Conservation (phyloP, 2,329 filamentous ascomycete genomes). For the Aspergillus piperis region DNA sequence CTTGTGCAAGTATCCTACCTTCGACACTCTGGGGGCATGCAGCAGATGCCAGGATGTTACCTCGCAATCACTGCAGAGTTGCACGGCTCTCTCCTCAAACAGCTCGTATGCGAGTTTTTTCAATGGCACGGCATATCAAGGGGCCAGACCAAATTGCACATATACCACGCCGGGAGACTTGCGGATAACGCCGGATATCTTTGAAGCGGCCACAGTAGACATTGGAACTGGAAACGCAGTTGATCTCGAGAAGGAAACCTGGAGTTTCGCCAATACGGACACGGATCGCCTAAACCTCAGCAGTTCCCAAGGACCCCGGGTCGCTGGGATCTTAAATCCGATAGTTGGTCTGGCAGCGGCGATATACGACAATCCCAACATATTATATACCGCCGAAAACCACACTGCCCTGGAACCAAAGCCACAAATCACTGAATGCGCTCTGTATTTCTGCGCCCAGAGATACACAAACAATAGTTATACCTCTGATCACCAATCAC, state of each 20-base stretch:
- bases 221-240: not conserved
- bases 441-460: not conserved
- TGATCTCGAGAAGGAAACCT: not conserved
- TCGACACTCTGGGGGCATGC: constrained; percentile 21
- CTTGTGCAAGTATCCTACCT: constrained; percentile 15
- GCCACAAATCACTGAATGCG: not conserved
- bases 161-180: constrained; percentile 4
- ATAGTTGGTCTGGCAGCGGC: not conserved
- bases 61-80: constrained; percentile 8
- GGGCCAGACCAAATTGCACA: constrained; percentile 5
- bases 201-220: not conserved
- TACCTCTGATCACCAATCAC: not conserved
- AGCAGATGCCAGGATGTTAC: constrained; percentile 21
- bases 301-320: not conserved
- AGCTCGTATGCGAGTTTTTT: not conserved
- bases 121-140: not conserved
- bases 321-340: not conserved
- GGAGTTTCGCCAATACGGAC: not conserved
- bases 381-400: not conserved
- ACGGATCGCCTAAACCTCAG: not conserved
- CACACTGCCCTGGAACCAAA: not conserved
- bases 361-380: not conserved
- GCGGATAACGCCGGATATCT: not conserved
- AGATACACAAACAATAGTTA: not conserved
- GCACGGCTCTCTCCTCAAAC: not conserved